Base-by-base conservation (phyloP, 345 rosid genomes). In the Passiflora organensis region DNA sequence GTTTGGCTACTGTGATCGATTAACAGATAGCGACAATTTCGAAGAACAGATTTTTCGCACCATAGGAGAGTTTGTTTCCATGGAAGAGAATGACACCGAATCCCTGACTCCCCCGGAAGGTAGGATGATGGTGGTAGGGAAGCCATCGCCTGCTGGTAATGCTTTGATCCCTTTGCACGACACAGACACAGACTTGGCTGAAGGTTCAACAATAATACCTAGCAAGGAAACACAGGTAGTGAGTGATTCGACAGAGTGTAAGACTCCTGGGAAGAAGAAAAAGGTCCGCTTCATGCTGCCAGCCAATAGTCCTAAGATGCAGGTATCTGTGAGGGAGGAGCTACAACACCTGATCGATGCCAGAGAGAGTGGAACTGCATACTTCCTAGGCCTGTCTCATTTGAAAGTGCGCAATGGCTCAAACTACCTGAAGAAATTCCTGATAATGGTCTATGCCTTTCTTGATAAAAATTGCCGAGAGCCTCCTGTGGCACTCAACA, bases 301-400 rank as follows among this genome's bases (percentile, higher is more conserved):
- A 1, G 56, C 20, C 1, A 39, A 19, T 21, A 60, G 74, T 36
- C 80, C 77, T 6, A 56, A 48, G 56, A 73, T 72, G 73, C 39
- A 10, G 10, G 53, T 5, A 0, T 49, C 69, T 0, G 68, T 64
- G 0, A 60, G 81, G 67, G 76, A 67, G 48, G 85, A 84, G 50
- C 67, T 79, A 38, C 73, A 60, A 18, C 77, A 79, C 6, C 64
- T 84, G 47, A 58, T 71, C 1, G 70, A 72, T 37, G 85, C 83
- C 0, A 76, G 83, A 76, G 91, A 84, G 58, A 72, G 76, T 12
- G 91, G 91, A 1, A 72, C 80, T 13, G 76, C 91, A 32, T 81
- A 77, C 64, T 70, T 81, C 64, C 56, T 71, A 32, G 87, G 91
- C 3, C 74, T 79, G 64, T 65, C 86, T 6, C 84, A 84, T 59